Conservation (phyloP, 23 red algal genomes). For the Gracilaria gracilis region DNA sequence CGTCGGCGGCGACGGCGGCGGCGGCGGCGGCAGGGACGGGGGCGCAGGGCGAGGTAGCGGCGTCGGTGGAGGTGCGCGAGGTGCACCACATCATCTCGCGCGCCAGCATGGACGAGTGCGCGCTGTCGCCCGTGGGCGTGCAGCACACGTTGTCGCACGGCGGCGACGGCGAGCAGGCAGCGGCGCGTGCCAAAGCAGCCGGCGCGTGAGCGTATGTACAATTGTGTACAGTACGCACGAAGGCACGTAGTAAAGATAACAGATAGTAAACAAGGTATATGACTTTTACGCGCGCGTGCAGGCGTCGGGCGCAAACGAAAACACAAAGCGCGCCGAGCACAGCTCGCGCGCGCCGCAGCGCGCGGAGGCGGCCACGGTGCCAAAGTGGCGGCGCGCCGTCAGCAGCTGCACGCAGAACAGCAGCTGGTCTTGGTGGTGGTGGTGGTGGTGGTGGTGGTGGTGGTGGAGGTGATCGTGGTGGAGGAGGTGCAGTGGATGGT, state of each 20-base stretch:
- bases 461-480: background rate
- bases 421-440: background rate
- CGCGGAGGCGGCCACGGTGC: constrained; percentile 30
- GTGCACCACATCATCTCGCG: constrained; percentile 11
- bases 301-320: background rate
- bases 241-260: too few species aligned
- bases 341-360: background rate
- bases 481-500: background rate
- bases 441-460: background rate
- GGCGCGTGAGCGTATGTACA: too few species aligned
- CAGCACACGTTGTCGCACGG: background rate
- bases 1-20: background rate
- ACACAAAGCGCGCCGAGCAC: constrained; percentile 27
- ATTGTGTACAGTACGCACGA: too few species aligned
- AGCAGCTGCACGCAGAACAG: background rate
- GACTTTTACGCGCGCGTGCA: background rate
- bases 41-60: background rate
- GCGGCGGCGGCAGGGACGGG: background rate
- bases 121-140: background rate
- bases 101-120: background rate
- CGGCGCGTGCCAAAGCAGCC: too few species aligned
- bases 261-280: too few species aligned
- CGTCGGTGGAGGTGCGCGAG: constrained; percentile 16
- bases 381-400: constrained; percentile 24
- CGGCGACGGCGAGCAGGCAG: background rate